Evolutionary conservation across 73 alveolate genomes (phyloP).

Genomic region (Tetrahymena borealis): DNA sequence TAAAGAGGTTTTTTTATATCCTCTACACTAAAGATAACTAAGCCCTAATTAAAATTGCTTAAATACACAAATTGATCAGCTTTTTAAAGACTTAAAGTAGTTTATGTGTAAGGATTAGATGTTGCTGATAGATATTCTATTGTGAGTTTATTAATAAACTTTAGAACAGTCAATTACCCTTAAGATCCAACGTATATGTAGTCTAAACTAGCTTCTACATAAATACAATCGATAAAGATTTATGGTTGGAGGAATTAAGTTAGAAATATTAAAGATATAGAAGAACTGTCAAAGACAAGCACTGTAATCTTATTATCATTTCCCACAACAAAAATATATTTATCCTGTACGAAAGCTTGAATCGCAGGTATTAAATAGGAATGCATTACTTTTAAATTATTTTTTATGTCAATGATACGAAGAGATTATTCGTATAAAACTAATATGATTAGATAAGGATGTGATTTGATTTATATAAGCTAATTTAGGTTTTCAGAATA

Average conservation of each 20-base stretch:
- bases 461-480: not conserved
- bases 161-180: not conserved
- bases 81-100: not conserved
- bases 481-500: not conserved
- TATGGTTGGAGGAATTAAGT: not conserved
- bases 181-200: not conserved
- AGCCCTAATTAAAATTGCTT: not conserved
- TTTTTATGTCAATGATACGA: not conserved
- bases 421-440: not conserved
- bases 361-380: not conserved
- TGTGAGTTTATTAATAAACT: not conserved
- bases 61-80: not conserved
- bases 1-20: not conserved
- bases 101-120: not conserved
- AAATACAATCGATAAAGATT: not conserved
- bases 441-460: not conserved
- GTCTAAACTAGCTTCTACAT: not conserved
- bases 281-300: too few relatives aligned
- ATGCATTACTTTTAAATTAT: not conserved
- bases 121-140: not conserved
- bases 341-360: not conserved
- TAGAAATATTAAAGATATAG: not conserved
- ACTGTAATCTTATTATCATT: not conserved
- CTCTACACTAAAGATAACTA: not conserved
- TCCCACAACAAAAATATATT: not conserved